These are phyloP conservation scores for Theobroma grandiflorum DNA, from an alignment of 441 rosid genomes.

Conservation along the genomic window DNA sequence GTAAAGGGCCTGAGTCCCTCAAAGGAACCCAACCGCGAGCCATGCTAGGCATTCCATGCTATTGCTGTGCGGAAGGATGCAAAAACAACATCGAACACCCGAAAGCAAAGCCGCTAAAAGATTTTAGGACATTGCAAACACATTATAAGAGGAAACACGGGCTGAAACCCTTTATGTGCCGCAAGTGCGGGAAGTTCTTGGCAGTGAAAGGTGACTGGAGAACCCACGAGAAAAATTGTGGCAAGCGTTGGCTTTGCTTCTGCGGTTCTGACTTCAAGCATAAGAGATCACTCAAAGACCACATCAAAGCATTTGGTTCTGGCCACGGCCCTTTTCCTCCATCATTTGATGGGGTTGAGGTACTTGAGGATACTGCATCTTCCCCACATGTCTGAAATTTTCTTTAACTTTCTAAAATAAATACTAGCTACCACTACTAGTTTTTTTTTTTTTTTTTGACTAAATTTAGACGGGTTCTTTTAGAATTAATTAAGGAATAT, in stretches of 20 bases:
- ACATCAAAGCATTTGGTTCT: conserved; percentile 73
- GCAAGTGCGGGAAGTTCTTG: conserved; percentile 75
- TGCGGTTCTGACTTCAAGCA: conserved; percentile 94
- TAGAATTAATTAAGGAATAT: not conserved
- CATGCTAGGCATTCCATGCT: conserved; percentile 77
- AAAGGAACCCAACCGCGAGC: conserved; percentile 78
- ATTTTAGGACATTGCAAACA: conserved; percentile 81
- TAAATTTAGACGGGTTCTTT: not conserved
- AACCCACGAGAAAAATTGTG: conserved; percentile 91
- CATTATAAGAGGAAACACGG: conserved; percentile 92
- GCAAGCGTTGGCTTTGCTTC: conserved; percentile 87
- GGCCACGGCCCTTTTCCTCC: conserved; percentile 69
- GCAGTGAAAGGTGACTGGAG: conserved; percentile 93
- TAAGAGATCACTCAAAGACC: conserved; percentile 90
- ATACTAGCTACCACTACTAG: not conserved
- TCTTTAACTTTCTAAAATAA: not conserved
- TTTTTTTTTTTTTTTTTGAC: not conserved
- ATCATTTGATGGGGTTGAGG: conserved; percentile 39
- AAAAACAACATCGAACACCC: conserved; percentile 81
- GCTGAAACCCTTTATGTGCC: conserved; percentile 65
- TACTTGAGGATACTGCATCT: conserved; percentile 34
- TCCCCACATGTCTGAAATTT: conserved; percentile 29
- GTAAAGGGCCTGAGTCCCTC: conserved; percentile 77
- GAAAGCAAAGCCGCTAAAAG: conserved; percentile 78
- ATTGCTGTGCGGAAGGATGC: conserved; percentile 82